Evolutionary conservation across 306 rosid species (phyloP), one percentile per base, ranked within the genome.

Genomic region (Bauhinia variegata): DNA sequence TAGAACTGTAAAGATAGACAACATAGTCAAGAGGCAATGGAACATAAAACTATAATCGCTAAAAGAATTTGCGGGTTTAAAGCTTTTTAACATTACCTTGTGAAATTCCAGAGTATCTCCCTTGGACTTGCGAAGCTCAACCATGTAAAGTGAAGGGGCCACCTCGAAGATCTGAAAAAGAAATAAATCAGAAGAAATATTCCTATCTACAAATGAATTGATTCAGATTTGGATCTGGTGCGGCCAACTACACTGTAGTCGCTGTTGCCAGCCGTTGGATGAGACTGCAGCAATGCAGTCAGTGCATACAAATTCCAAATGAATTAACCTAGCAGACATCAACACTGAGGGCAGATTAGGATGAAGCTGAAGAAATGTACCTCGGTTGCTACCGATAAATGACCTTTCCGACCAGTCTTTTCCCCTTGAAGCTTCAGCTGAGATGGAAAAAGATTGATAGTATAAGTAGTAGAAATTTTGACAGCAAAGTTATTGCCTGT

Each of bases 61-160:
- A 23, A 23, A 23, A 23, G 28, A 23, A 55, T 13, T 11, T 11
- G 48, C 17, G 73, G 51, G 39, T 31, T 19, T 23, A 23, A 12
- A 51, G 43, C 4, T 8, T 56, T 28, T 15, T 51, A 50, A 64
- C 34, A 19, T 61, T 84, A 88, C 96, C 84, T 84, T 84, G 74
- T 88, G 96, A 82, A 93, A 93, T 83, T 93, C 98, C 61, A 93
- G 63, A 67, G 97, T 93, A 63, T 93, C 98, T 44, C 98, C 98
- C 34, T 80, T 87, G 13, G 96, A 75, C 76, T 89, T 93, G 47
- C 98, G 96, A 48, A 93, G 68, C 84, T 93, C 96, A 66, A 93
- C 98, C 89, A 93, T 86, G 80, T 85, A 85, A 60, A 93, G 80
- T 11, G 91, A 88, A 62, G 98, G 98, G 23, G 96, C 98, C 70